Percentiles rank a stretch among this genome's conserved stretches.
Conservation (phyloP, 139 green algal species). For the Parachlorella kessleri region DNA sequence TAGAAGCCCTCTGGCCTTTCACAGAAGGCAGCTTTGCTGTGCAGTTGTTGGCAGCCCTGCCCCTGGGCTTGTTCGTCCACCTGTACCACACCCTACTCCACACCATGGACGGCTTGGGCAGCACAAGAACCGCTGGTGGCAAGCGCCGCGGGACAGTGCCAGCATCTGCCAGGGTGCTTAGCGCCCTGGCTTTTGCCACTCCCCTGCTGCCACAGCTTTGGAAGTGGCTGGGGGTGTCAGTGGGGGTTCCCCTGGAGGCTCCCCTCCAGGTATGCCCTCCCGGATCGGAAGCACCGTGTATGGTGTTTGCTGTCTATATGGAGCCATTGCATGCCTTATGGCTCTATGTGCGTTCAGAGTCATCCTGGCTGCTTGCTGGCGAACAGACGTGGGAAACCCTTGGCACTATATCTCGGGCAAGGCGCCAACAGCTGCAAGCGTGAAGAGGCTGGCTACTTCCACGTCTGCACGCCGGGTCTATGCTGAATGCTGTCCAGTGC, state of each 20-base stretch:
- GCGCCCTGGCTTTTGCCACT: slow-evolving; percentile 58
- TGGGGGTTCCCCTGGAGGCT: slow-evolving; percentile 64
- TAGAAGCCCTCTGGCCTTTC: slow-evolving; percentile 55
- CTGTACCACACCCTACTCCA: slow-evolving; percentile 36
- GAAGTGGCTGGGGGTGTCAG: slow-evolving; percentile 45
- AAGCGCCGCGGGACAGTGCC: not conserved
- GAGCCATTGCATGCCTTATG: too few species aligned
- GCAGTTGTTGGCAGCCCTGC: slow-evolving; percentile 38
- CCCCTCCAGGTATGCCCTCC: slow-evolving; percentile 33
- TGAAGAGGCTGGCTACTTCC: too few species aligned
- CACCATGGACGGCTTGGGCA: not conserved
- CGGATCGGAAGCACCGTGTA: too few species aligned
- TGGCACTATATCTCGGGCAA: too few species aligned
- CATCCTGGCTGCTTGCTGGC: too few species aligned
- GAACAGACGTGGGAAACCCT: too few species aligned
- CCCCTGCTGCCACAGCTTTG: slow-evolving; percentile 33
- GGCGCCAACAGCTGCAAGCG: too few species aligned
- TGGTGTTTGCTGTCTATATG: too few species aligned
- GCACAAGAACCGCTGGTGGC: not conserved
- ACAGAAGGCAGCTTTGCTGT: slow-evolving; percentile 46
- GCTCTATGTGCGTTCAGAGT: too few species aligned
- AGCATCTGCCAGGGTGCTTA: slow-evolving; percentile 43
- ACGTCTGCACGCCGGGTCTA: too few species aligned
- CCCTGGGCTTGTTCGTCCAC: slow-evolving; percentile 6
- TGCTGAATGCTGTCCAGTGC: too few species aligned